Evolutionary conservation across 2,329 filamentous ascomycete genomes (phyloP).

Genomic region (Lecanicillium sp.): DNA sequence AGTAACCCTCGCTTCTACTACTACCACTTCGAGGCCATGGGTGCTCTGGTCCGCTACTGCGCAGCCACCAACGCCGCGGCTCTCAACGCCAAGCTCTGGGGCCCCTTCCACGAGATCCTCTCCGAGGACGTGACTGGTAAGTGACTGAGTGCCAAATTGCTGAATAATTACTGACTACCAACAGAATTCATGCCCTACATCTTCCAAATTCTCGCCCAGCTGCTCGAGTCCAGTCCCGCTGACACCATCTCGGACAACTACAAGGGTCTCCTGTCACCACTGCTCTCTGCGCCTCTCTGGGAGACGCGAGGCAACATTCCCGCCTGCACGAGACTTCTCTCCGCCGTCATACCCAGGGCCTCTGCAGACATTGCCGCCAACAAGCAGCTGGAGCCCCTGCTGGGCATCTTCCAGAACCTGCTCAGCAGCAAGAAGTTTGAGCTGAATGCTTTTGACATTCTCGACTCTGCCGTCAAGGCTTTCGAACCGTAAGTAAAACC

Average conservation of each 20-base stretch:
- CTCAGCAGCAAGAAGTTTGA: conserved; percentile 79
- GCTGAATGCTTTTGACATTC: conserved; percentile 77
- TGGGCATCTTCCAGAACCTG: conserved; percentile 95
- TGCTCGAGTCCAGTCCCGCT: conserved; percentile 79
- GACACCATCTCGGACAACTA: conserved; percentile 77
- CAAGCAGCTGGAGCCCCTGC: conserved; percentile 77
- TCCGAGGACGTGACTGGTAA: conserved; percentile 73
- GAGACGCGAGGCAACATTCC: conserved; percentile 90
- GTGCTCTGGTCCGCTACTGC: conserved; percentile 73
- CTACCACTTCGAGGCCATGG: conserved; percentile 93
- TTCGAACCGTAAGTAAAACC: conserved; percentile 59
- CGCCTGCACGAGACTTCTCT: conserved; percentile 77
- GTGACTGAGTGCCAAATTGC: conserved; percentile 16
- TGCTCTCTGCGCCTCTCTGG: conserved; percentile 81
- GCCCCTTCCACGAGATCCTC: conserved; percentile 75
- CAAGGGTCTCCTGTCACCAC: conserved; percentile 67
- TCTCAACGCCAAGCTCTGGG: conserved; percentile 75
- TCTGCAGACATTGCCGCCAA: conserved; percentile 65
- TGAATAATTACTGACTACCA: background rate
- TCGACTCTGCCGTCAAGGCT: conserved; percentile 71
- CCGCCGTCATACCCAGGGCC: conserved; percentile 75
- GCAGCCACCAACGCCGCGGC: conserved; percentile 59
- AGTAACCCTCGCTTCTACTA: conserved; percentile 98
- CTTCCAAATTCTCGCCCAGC: conserved; percentile 88
- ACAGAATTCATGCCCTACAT: conserved; percentile 92